Conservation (phyloP, 768 basidiomycete species). For the Amanita muscaria region DNA sequence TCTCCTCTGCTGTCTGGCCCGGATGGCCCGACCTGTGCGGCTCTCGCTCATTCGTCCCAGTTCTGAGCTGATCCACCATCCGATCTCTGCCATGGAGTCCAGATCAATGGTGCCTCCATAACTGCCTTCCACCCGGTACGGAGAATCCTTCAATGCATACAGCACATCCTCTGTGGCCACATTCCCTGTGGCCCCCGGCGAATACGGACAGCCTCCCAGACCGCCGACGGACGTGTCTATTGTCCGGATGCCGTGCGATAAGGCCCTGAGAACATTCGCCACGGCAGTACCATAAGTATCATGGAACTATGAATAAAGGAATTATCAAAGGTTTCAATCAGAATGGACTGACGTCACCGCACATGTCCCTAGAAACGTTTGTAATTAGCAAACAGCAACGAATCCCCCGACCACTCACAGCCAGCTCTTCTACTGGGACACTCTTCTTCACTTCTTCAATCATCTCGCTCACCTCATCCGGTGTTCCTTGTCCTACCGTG, state of each 20-base stretch:
- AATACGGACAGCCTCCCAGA: conserved; percentile 92
- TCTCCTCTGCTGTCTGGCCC: conserved; percentile 24
- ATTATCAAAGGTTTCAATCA: conserved; percentile 1
- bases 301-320: conserved; percentile 60
- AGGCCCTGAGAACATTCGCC: conserved; percentile 64
- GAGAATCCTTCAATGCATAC: conserved; percentile 66
- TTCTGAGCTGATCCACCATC: conserved; percentile 71
- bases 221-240: conserved; percentile 83
- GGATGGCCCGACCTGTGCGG: conserved; percentile 65
- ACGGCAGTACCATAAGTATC: conserved; percentile 85
- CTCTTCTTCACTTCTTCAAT: conserved; percentile 59
- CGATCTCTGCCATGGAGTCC: conserved; percentile 62
- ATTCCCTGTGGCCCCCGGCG: conserved; percentile 93
- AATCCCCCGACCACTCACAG: conserved; percentile 33
- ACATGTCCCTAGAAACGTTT: conserved; percentile 42
- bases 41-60: conserved; percentile 66
- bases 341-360: conserved; percentile 15
- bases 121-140: conserved; percentile 42
- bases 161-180: conserved; percentile 90
- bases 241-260: conserved; percentile 67
- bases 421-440: conserved; percentile 58
- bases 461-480: conserved; percentile 55
- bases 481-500: conserved; percentile 83
- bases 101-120: conserved; percentile 43
- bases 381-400: neutral